phyloP scores from a whole-genome alignment of 2,329 filamentous ascomycete genomes.

The Pestalotiopsis sp. region DNA sequence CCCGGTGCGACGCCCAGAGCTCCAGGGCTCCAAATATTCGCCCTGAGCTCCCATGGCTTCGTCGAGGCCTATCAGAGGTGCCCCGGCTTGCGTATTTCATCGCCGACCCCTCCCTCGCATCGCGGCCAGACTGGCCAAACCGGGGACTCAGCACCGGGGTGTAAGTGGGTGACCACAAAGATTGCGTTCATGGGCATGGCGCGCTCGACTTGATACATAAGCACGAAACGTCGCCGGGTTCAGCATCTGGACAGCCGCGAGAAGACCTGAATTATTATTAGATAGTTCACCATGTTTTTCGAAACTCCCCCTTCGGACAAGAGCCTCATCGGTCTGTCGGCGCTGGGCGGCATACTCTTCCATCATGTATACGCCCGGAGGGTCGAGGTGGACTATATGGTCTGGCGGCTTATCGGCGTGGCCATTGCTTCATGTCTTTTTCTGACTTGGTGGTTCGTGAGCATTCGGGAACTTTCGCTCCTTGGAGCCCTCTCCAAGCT shows the following conservation, averaged over 20 bases:
- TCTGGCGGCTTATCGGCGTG: background rate
- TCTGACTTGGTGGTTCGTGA: background rate
- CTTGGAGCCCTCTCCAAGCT: background rate
- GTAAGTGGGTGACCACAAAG: background rate
- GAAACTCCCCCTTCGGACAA: background rate
- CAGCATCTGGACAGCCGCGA: background rate
- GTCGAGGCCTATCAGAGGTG: background rate
- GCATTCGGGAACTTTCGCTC: background rate
- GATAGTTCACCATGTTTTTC: slow-evolving; percentile 1
- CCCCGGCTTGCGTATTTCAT: background rate
- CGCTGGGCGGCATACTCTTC: slow-evolving; percentile 10
- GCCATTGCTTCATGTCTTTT: background rate
- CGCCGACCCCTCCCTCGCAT: background rate
- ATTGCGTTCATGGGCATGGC: background rate
- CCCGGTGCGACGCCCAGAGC: background rate
- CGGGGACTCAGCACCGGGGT: background rate
- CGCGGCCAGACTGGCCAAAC: background rate
- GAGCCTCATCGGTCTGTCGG: background rate
- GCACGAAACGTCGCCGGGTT: background rate
- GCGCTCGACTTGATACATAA: background rate
- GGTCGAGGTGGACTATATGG: slow-evolving; percentile 16
- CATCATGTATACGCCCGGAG: slow-evolving; percentile 17
- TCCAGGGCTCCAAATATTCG: background rate
- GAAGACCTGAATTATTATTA: background rate
- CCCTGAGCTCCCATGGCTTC: background rate